Evolutionary conservation across 2,329 filamentous ascomycete species (phyloP).

Genomic region (Zymoseptoria ardabiliae): DNA sequence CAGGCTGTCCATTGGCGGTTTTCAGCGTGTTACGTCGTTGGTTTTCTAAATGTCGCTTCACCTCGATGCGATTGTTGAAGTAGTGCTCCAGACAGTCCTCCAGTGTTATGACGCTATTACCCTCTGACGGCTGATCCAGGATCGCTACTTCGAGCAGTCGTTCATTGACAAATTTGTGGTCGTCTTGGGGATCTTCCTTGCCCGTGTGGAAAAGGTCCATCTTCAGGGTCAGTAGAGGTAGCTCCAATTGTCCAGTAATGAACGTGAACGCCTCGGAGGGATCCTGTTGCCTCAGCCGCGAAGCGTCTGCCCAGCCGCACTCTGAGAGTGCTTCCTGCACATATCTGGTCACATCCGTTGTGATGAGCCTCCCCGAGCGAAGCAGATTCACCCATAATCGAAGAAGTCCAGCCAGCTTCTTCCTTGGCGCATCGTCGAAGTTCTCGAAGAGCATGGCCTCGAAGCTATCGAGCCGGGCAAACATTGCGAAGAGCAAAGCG

Average conservation of each 20-base stretch:
- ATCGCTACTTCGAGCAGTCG: conserved; percentile 84
- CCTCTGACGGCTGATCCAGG: conserved; percentile 61
- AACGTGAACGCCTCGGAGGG: conserved; percentile 93
- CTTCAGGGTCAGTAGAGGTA: conserved; percentile 82
- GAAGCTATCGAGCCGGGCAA: conserved; percentile 80
- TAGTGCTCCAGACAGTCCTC: conserved; percentile 91
- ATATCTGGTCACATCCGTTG: conserved; percentile 72
- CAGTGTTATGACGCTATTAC: conserved; percentile 58
- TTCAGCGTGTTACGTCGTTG: conserved; percentile 53
- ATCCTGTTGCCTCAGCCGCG: conserved; percentile 76
- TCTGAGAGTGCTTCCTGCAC: conserved; percentile 75
- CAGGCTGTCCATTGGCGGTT: conserved; percentile 34
- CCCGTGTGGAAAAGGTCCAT: conserved; percentile 94
- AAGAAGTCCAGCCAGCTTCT: conserved; percentile 67
- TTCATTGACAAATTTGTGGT: conserved; percentile 93
- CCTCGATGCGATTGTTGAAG: conserved; percentile 89
- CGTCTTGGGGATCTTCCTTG: conserved; percentile 71
- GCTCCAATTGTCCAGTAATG: conserved; percentile 79
- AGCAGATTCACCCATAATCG: conserved; percentile 92
- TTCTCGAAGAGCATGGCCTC: conserved; percentile 83
- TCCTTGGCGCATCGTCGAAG: conserved; percentile 64
- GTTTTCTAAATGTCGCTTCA: conserved; percentile 61
- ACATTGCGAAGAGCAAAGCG: conserved; percentile 89
- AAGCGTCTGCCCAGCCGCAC: conserved; percentile 84
- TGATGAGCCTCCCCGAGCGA: conserved; percentile 75